These are phyloP conservation scores for Sporothrix dimorphospora DNA, from an alignment of 2,329 filamentous ascomycete species.

Conservation along the genomic window DNA sequence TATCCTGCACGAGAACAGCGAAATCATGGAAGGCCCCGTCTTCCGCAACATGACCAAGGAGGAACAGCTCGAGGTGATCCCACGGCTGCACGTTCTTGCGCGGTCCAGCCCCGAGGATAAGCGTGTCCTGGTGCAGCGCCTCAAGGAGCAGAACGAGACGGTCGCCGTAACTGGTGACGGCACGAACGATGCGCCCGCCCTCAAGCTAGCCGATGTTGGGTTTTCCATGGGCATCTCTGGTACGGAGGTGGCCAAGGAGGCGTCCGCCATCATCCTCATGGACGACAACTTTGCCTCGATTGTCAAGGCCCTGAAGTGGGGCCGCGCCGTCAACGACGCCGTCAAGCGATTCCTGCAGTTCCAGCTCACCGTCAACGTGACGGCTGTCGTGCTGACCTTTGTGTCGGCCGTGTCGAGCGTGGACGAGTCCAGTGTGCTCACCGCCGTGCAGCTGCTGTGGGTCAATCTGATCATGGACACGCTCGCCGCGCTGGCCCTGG, in stretches of 20 bases:
- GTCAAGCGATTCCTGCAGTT: slow-evolving; percentile 78
- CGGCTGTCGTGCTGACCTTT: slow-evolving; percentile 84
- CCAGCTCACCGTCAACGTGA: slow-evolving; percentile 87
- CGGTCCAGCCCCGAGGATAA: slow-evolving; percentile 78
- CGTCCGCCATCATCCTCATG: slow-evolving; percentile 83
- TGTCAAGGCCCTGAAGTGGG: slow-evolving; percentile 81
- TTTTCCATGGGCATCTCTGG: slow-evolving; percentile 86
- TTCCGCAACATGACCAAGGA: slow-evolving; percentile 72
- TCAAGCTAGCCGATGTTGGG: slow-evolving; percentile 80
- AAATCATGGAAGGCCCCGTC: slow-evolving; percentile 77
- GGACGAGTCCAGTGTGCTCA: slow-evolving; percentile 74
- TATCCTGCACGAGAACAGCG: slow-evolving; percentile 67
- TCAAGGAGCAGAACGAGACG: slow-evolving; percentile 74
- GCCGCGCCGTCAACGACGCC: slow-evolving; percentile 74
- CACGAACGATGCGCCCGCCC: slow-evolving; percentile 79
- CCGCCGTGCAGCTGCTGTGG: slow-evolving; percentile 90
- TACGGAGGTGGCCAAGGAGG: slow-evolving; percentile 83
- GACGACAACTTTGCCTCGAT: slow-evolving; percentile 89
- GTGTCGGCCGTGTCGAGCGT: slow-evolving; percentile 77
- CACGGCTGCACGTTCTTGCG: slow-evolving; percentile 70
- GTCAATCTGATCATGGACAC: slow-evolving; percentile 98
- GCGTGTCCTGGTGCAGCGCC: slow-evolving; percentile 69
- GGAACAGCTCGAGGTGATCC: slow-evolving; percentile 69
- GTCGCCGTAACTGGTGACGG: slow-evolving; percentile 84
- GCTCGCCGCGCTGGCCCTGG: slow-evolving; percentile 83